Base-by-base conservation (phyloP, 495 filamentous ascomycete genomes). In the Niebla homalea region DNA sequence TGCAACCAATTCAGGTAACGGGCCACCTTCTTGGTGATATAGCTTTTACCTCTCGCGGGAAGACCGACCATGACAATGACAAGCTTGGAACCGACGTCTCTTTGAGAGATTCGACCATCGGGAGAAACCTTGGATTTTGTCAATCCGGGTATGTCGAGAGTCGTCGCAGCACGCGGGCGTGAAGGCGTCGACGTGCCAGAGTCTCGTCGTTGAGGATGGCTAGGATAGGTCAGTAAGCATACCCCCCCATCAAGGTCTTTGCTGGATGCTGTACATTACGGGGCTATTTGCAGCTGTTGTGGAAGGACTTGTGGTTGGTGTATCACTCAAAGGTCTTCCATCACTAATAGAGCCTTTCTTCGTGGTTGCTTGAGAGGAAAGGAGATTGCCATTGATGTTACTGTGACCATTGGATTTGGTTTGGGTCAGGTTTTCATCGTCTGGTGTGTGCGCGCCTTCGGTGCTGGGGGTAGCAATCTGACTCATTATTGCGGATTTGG, bases 31-130 rank as follows among this genome's bases (percentile, higher is more conserved):
- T 95, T 96, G 48, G 90, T 96, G 57, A 98, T 89, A 66, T 98
- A 98, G 50, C 88, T 94, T 68, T 98, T 98, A 48, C 92, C 92
- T 53, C 92, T 71, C 1, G 92, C 92, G 0, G 92, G 92, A 46
- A 98, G 73, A 52, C 92, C 92, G 43, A 98, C 92, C 92, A 98
- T 98, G 59, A 97, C 83, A 60, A 98, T 92, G 58, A 96, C 89
- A 57, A 97, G 72, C 71, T 98, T 98, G 16, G 90, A 80, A 20
- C 88, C 92, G 43, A 98, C 80, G 73, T 98, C 92, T 51, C 89
- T 74, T 56, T 89, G 80, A 50, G 92, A 80, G 53, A 98, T 98
- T 45, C 83, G 78, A 49, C 92, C 92, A 64, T 98, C 92, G 12
- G 92, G 92, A 8, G 92, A 96, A 18, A 90, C 86, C 61, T 84